These are phyloP conservation scores for Microdochium trichocladiopsis DNA, from an alignment of 2,329 filamentous ascomycete genomes.

Conservation along the genomic window DNA sequence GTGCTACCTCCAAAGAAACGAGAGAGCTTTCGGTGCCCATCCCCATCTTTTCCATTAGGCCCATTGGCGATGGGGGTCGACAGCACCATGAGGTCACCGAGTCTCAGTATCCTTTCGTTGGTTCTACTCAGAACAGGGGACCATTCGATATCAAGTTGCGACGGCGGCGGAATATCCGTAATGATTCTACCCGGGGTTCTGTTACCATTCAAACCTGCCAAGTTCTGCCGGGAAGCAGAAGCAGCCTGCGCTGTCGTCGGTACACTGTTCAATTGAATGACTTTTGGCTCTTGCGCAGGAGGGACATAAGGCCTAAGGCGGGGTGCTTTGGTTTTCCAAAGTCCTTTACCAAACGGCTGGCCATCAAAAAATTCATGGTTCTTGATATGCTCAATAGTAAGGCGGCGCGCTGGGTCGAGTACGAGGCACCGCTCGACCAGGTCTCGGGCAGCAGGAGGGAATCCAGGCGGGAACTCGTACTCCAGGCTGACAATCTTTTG, in stretches of 20 bases:
- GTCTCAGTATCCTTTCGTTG: conserved; percentile 90
- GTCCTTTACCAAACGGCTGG: conserved; percentile 69
- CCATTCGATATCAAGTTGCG: conserved; percentile 96
- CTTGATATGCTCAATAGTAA: conserved; percentile 94
- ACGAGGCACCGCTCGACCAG: conserved; percentile 87
- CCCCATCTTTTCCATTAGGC: conserved; percentile 62
- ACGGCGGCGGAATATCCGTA: conserved; percentile 92
- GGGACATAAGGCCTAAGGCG: conserved; percentile 78
- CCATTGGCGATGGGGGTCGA: conserved; percentile 72
- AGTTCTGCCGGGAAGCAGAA: conserved; percentile 16
- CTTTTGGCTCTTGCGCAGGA: conserved; percentile 63
- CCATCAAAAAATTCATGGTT: conserved; percentile 94
- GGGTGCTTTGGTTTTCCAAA: conserved; percentile 90
- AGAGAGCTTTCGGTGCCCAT: conserved; percentile 80
- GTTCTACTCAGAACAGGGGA: conserved; percentile 85
- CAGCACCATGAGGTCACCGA: conserved; percentile 84
- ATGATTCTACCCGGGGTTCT: conserved; percentile 75
- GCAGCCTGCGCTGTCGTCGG: conserved; percentile 21
- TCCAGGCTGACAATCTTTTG: conserved; percentile 95
- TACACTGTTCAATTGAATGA: conserved; percentile 65
- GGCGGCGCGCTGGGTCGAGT: conserved; percentile 72
- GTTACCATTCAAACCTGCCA: conserved; percentile 26
- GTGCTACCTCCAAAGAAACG: conserved; percentile 89
- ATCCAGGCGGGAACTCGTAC: conserved; percentile 86
- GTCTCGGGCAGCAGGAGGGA: conserved; percentile 79